These are phyloP conservation scores for Rhododendron ovatum DNA, from an alignment of 148 eudicot species.

Conservation along the genomic window DNA sequence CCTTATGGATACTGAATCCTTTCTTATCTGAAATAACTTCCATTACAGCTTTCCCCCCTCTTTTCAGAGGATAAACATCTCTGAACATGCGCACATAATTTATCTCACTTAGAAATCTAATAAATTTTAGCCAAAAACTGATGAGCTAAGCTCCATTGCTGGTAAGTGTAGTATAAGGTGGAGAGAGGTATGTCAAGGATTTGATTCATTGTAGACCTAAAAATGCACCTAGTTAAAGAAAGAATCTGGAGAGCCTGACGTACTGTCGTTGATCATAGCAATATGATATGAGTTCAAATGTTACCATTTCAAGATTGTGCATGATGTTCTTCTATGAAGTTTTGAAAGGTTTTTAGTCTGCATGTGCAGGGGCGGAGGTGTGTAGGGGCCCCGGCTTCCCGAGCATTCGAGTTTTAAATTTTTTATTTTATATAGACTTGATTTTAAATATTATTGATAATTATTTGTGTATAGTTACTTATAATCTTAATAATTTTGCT, in stretches of 20 bases:
- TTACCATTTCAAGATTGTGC: background rate
- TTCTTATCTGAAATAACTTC: background rate
- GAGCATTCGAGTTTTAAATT: too few relatives aligned
- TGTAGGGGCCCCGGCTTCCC: too few relatives aligned
- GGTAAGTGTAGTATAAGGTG: background rate
- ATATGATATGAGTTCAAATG: background rate
- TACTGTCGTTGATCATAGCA: background rate
- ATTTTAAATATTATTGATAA: too few relatives aligned
- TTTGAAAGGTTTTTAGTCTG: background rate
- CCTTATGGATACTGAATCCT: background rate
- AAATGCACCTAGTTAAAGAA: background rate
- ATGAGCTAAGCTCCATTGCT: background rate
- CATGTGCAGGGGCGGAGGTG: background rate
- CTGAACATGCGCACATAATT: background rate
- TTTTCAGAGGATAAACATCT: background rate
- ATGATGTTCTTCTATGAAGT: background rate
- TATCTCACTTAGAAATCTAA: background rate
- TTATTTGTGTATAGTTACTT: too few relatives aligned
- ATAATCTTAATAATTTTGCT: too few relatives aligned
- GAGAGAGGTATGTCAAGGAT: background rate
- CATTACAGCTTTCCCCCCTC: background rate
- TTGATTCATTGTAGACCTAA: background rate
- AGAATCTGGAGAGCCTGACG: background rate
- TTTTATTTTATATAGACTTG: too few relatives aligned
- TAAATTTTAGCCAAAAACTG: background rate